Evolutionary conservation across 1,284 basidiomycete genomes (phyloP).

Genomic region (Pseudomicrostroma phylloplanum): DNA sequence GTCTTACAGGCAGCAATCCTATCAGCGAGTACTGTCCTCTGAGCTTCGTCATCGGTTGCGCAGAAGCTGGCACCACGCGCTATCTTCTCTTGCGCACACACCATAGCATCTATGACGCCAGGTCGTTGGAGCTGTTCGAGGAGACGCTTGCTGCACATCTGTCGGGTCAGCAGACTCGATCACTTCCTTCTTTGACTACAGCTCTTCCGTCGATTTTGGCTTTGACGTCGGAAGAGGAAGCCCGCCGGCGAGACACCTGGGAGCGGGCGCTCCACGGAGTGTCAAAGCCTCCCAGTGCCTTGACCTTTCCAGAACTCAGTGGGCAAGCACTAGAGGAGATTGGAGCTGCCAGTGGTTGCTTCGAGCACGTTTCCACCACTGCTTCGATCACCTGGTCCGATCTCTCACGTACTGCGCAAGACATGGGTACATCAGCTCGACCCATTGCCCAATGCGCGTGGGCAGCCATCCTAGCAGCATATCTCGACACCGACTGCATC

Average conservation of each 20-base stretch:
- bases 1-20: not conserved
- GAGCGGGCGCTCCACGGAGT: too few species aligned
- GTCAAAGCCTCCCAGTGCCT: too few species aligned
- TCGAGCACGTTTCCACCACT: constrained; percentile 10
- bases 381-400: constrained; percentile 21
- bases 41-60: not conserved
- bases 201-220: not conserved
- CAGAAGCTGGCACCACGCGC: not conserved
- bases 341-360: not conserved
- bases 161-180: not conserved
- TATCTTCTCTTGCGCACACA: constrained; percentile 27
- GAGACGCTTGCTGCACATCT: constrained; percentile 23
- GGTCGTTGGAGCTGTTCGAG: constrained; percentile 29
- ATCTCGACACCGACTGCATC: constrained; percentile 36
- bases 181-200: not conserved
- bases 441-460: constrained; percentile 49
- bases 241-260: not conserved
- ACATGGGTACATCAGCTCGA: constrained; percentile 41
- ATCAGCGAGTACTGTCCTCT: not conserved
- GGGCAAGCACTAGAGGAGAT: too few species aligned
- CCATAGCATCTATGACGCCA: constrained; percentile 40
- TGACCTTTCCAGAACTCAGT: too few species aligned
- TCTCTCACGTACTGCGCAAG: constrained; percentile 25
- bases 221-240: not conserved
- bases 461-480: constrained; percentile 42